Evolutionary conservation across 768 basidiomycete genomes (phyloP).

Genomic region (Suillus sp.): DNA sequence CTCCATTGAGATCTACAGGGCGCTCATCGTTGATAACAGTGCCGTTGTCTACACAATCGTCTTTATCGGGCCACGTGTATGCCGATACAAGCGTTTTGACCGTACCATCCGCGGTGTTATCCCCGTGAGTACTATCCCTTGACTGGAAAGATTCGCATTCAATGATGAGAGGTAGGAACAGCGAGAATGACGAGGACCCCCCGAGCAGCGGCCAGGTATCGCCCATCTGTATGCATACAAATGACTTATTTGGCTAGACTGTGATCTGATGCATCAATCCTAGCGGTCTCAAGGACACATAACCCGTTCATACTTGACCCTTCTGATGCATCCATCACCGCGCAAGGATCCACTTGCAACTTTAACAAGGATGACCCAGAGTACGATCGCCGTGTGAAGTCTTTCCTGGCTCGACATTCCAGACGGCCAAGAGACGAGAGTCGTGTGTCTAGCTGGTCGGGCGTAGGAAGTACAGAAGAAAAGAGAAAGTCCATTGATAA

Average conservation of each 20-base stretch:
- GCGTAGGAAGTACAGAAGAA: conserved; percentile 28
- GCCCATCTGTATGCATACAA: conserved; percentile 56
- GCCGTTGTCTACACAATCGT: conserved; percentile 37
- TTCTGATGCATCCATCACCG: conserved; percentile 26
- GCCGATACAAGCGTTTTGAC: conserved; percentile 29
- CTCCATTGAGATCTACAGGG: conserved; percentile 25
- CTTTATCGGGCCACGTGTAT: conserved; percentile 34
- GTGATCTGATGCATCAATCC: conserved; percentile 11
- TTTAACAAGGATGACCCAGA: conserved; percentile 14
- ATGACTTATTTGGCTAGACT: not conserved
- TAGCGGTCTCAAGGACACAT: conserved; percentile 28
- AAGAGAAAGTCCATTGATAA: conserved; percentile 13
- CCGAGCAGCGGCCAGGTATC: conserved; percentile 80
- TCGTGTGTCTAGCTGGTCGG: conserved; percentile 54
- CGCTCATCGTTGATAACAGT: conserved; percentile 33
- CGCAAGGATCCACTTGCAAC: conserved; percentile 4
- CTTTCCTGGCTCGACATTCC: conserved; percentile 21
- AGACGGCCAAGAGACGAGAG: conserved; percentile 25
- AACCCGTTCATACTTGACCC: conserved; percentile 28
- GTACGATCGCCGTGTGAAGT: conserved; percentile 38
- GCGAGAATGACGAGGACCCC: conserved; percentile 62
- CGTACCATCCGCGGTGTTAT: conserved; percentile 43
- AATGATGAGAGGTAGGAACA: conserved; percentile 26
- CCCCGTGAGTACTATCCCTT: conserved; percentile 34
- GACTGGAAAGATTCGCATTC: not conserved